Evolutionary conservation across 345 rosid species (phyloP).

Genomic region (Eucalyptus curtisii): DNA sequence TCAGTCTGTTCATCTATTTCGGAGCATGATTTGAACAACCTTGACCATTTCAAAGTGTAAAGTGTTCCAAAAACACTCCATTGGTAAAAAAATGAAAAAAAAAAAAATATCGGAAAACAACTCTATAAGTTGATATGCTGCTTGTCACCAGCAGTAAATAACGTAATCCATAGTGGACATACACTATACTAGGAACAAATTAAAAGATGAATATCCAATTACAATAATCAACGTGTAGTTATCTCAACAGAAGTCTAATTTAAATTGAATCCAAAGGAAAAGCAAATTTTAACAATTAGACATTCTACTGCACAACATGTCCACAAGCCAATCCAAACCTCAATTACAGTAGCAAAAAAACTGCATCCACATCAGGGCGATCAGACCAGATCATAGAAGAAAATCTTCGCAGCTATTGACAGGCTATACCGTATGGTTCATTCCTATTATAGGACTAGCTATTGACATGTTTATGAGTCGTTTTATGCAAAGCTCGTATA

Average conservation of each 20-base stretch:
- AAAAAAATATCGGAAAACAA: not conserved
- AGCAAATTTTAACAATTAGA: not conserved
- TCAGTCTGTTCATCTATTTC: not conserved
- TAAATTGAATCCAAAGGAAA: not conserved
- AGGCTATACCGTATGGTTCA: not conserved
- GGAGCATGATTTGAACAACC: not conserved
- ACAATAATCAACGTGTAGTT: not conserved
- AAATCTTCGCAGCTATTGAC: not conserved
- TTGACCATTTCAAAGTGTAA: not conserved
- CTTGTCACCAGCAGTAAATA: not conserved
- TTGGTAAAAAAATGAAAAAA: not conserved
- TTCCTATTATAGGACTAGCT: not conserved
- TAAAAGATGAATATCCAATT: not conserved
- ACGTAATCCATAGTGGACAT: not conserved
- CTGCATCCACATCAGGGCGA: not conserved
- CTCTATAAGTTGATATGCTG: not conserved
- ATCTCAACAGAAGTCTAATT: not conserved
- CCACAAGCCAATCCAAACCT: not conserved
- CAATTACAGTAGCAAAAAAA: not conserved
- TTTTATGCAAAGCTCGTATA: not conserved
- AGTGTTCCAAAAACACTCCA: not conserved
- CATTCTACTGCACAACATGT: not conserved
- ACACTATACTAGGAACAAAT: not conserved
- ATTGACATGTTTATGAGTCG: not conserved
- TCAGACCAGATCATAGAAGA: not conserved